Percentiles rank a stretch among this genome's conserved stretches.
phyloP scores from a whole-genome alignment of 2,329 filamentous ascomycete species.

The Neurospora crassa region DNA sequence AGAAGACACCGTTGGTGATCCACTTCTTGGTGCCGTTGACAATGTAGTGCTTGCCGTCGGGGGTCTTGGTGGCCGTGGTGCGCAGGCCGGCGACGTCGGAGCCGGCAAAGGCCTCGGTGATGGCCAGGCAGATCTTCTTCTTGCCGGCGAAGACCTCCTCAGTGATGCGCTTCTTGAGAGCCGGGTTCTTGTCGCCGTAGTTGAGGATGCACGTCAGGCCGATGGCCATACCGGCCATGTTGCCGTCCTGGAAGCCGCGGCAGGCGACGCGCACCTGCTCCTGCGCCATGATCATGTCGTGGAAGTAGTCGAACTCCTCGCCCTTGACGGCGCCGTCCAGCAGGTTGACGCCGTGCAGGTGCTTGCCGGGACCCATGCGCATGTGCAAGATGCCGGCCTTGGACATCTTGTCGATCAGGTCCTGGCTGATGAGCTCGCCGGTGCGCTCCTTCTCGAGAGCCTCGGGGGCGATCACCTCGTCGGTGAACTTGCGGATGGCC shows the following conservation, averaged over 20 bases:
- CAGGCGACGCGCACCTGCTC: slow-evolving; percentile 63
- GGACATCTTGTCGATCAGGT: slow-evolving; percentile 72
- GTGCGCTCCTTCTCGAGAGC: slow-evolving; percentile 67
- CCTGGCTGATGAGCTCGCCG: slow-evolving; percentile 60
- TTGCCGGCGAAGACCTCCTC: slow-evolving; percentile 66
- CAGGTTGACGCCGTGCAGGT: slow-evolving; percentile 62
- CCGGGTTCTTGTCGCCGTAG: slow-evolving; percentile 56
- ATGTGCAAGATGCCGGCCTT: slow-evolving; percentile 66
- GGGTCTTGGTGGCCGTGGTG: slow-evolving; percentile 68
- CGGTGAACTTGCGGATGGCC: slow-evolving; percentile 64
- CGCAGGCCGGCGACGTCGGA: slow-evolving; percentile 71
- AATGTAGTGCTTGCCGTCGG: slow-evolving; percentile 64
- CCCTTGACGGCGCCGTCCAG: slow-evolving; percentile 62
- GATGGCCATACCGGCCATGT: slow-evolving; percentile 81
- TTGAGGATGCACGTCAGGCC: slow-evolving; percentile 70
- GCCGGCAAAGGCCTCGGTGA: slow-evolving; percentile 82
- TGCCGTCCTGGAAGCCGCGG: slow-evolving; percentile 77
- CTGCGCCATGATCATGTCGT: slow-evolving; percentile 68
- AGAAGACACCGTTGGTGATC: slow-evolving; percentile 75
- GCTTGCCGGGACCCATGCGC: slow-evolving; percentile 74
- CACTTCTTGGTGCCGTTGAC: slow-evolving; percentile 74
- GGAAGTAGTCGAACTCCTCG: slow-evolving; percentile 80
- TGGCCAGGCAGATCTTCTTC: slow-evolving; percentile 83
- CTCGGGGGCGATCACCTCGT: slow-evolving; percentile 61
- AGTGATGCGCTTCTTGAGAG: slow-evolving; percentile 56